Evolutionary conservation across 495 filamentous ascomycete genomes (phyloP).

Genomic region (Bacidia rubella): DNA sequence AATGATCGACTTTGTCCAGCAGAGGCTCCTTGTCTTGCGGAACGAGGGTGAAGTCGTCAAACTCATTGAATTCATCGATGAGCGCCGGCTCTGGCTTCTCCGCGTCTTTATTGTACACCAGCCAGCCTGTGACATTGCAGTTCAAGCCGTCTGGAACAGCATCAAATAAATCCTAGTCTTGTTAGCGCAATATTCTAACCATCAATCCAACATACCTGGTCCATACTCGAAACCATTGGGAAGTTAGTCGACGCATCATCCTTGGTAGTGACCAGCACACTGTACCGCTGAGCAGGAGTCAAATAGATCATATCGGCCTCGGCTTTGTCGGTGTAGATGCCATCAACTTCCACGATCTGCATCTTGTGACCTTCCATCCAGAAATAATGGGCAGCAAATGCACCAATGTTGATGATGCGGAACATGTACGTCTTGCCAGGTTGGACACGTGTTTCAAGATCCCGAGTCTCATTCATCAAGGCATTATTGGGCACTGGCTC

Average conservation of each 20-base stretch:
- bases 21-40: constrained; percentile 49
- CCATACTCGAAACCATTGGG: constrained; percentile 43
- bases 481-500: constrained; percentile 55
- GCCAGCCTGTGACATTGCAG: constrained; percentile 63
- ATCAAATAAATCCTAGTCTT: constrained; percentile 54
- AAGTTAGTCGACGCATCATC: constrained; percentile 33
- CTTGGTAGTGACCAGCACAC: constrained; percentile 48
- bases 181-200: not conserved
- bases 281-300: constrained; percentile 57
- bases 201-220: constrained; percentile 27
- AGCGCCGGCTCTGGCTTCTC: constrained; percentile 38
- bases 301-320: constrained; percentile 46
- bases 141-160: constrained; percentile 47
- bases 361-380: constrained; percentile 43
- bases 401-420: constrained; percentile 52
- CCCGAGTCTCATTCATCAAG: constrained; percentile 51
- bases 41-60: constrained; percentile 61
- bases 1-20: constrained; percentile 43
- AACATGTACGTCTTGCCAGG: constrained; percentile 48
- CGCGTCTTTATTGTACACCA: constrained; percentile 47
- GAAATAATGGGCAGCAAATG: constrained; percentile 30
- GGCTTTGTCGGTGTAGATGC: constrained; percentile 48
- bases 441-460: constrained; percentile 31
- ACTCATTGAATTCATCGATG: constrained; percentile 43
- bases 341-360: constrained; percentile 60